Conservation (phyloP, 805 yeast species). For the Candida takata region DNA sequence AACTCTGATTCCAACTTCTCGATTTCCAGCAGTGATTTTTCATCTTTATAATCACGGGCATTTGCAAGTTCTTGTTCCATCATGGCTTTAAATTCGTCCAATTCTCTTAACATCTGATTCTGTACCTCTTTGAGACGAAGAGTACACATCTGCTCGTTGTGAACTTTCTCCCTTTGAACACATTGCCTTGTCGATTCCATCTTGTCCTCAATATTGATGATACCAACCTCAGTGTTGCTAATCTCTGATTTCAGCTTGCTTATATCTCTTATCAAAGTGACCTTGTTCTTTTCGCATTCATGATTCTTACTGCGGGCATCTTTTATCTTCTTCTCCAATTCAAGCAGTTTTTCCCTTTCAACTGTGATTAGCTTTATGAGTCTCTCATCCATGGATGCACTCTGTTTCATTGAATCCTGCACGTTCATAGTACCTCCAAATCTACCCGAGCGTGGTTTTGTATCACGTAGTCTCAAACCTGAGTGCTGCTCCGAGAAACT, state of each 20-base stretch:
- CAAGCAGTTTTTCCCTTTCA: slow-evolving; percentile 7
- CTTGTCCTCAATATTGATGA: slow-evolving; percentile 10
- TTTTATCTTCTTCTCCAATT: slow-evolving; percentile 7
- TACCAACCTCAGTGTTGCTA: slow-evolving; percentile 10
- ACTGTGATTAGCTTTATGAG: slow-evolving; percentile 7
- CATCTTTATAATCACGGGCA: slow-evolving; percentile 19
- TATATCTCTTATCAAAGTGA: slow-evolving; percentile 1
- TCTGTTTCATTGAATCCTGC: slow-evolving; percentile 13
- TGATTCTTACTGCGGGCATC: slow-evolving; percentile 5
- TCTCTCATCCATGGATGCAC: slow-evolving; percentile 8
- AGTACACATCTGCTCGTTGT: slow-evolving; percentile 13
- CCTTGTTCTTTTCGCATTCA: slow-evolving; percentile 3
- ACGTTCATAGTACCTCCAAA: slow-evolving; percentile 5
- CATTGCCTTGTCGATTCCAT: slow-evolving; percentile 4
- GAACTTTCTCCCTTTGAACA: slow-evolving; percentile 3
- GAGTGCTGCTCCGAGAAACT: slow-evolving; percentile 2
- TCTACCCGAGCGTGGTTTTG: background rate
- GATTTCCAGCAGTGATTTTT: slow-evolving; percentile 12
- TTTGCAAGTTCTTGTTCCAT: slow-evolving; percentile 24
- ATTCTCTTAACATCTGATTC: slow-evolving; percentile 23
- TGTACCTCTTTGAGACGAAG: slow-evolving; percentile 25
- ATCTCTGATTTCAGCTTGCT: slow-evolving; percentile 10
- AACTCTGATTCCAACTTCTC: slow-evolving; percentile 12
- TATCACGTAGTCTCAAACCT: background rate
- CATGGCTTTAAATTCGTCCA: slow-evolving; percentile 27